Base-by-base conservation (phyloP, 257 asterid genomes). In the Lantana camara region DNA sequence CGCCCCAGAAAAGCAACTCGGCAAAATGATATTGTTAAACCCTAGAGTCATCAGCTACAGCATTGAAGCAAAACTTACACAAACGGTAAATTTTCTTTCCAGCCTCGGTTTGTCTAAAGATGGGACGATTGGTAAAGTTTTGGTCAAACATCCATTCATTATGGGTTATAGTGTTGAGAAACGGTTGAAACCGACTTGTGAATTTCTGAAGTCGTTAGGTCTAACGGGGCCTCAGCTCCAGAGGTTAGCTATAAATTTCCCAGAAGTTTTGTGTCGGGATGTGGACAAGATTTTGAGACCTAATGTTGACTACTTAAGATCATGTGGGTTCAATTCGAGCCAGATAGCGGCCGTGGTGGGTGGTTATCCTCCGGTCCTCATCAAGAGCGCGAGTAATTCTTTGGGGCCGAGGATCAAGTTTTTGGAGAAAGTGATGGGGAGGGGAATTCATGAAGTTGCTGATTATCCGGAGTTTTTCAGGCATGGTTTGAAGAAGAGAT, bases 41-140 rank as follows among this genome's bases (percentile, higher is more conserved):
- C 99, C 99, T 4, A 86, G 99, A 75, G 75, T 94, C 60, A 63
- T 94, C 15, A 94, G 96, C 77, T 94, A 94, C 74, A 88, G 96
- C 96, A 90, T 94, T 29, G 96, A 84, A 41, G 57, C 84, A 34
- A 94, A 94, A 80, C 96, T 94, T 60, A 79, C 90, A 10, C 78
- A 78, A 67, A 73, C 76, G 7, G 97, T 94, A 69, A 86, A 88
- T 55, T 94, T 94, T 67, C 96, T 94, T 30, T 79, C 85, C 15
- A 67, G 75, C 54, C 71, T 90, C 7, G 96, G 97, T 7, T 65
- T 90, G 42, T 72, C 92, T 4, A 84, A 77, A 73, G 84, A 84
- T 21, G 93, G 90, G 66, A 66, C 62, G 86, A 80, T 94, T 45
- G 90, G 97, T 61, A 86, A 82, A 73, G 82, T 90, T 53, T 52